phyloP scores from a whole-genome alignment of 352 stramenopile species.

The Phytophthora boehmeriae region DNA sequence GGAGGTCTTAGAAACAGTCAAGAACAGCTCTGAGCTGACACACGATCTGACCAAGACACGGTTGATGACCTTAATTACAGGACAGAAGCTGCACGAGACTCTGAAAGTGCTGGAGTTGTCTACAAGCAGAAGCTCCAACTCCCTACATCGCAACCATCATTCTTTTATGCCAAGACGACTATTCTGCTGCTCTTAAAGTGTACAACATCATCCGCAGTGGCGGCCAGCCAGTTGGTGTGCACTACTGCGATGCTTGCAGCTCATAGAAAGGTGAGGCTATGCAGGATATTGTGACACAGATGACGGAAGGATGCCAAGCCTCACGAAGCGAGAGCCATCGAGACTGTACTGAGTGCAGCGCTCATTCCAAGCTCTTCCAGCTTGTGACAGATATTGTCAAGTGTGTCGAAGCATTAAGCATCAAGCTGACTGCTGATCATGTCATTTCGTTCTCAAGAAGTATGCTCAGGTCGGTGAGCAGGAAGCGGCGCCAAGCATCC shows the following conservation, averaged over 20 bases:
- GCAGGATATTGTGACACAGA: constrained; percentile 8
- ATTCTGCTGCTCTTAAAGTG: constrained; percentile 55
- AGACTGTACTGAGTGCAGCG: constrained; percentile 58
- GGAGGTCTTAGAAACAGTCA: constrained; percentile 46
- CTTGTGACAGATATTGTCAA: constrained; percentile 78
- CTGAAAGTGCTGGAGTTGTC: constrained; percentile 59
- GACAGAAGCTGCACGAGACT: constrained; percentile 37
- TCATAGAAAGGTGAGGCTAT: constrained; percentile 9
- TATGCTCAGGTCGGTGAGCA: constrained; percentile 62
- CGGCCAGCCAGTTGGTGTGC: constrained; percentile 68
- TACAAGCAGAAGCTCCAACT: constrained; percentile 49
- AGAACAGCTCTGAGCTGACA: constrained; percentile 39
- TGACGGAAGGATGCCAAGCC: constrained; percentile 16
- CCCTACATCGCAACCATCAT: constrained; percentile 50
- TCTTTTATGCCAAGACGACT: no score
- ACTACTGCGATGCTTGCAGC: constrained; percentile 38
- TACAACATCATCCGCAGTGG: constrained; percentile 70
- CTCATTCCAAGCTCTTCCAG: constrained; percentile 63
- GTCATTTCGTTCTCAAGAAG: constrained; percentile 78
- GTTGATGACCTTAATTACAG: constrained; percentile 46
- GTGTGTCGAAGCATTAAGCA: constrained; percentile 56
- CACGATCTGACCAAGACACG: constrained; percentile 49
- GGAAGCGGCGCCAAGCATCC: constrained; percentile 55
- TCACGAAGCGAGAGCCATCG: constrained; percentile 4
- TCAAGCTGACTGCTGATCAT: constrained; percentile 69